phyloP scores from a whole-genome alignment of 768 basidiomycete species.

The Boletus rubropictus region DNA sequence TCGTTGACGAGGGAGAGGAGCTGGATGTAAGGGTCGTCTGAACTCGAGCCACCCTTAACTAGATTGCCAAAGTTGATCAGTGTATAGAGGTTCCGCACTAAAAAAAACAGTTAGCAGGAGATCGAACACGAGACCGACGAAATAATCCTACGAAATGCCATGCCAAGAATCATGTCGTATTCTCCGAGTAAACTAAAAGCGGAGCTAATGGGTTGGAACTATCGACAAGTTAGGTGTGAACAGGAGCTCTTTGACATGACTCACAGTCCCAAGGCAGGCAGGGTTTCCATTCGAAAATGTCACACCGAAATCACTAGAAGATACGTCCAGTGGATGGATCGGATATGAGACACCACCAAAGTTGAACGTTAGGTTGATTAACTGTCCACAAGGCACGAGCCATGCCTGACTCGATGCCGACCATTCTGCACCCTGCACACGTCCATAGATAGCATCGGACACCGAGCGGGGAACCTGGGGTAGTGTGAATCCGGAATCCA shows the following conservation, averaged over 20 bases:
- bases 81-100: conserved; percentile 76
- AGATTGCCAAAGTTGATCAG: conserved; percentile 70
- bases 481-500: conserved; percentile 69
- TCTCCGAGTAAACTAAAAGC: conserved; percentile 72
- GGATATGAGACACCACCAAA: conserved; percentile 68
- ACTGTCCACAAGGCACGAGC: conserved; percentile 70
- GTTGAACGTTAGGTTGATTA: conserved; percentile 64
- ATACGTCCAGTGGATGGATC: conserved; percentile 68
- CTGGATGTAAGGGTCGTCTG: conserved; percentile 62
- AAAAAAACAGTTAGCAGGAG: conserved; percentile 6
- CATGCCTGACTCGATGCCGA: conserved; percentile 51
- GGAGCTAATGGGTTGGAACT: conserved; percentile 82
- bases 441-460: conserved; percentile 76
- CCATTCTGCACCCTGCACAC: conserved; percentile 68
- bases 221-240: conserved; percentile 8
- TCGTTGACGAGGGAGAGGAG: conserved; percentile 55
- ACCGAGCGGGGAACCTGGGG: conserved; percentile 71
- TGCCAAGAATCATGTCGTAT: conserved; percentile 80
- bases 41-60: conserved; percentile 44
- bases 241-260: conserved; percentile 21
- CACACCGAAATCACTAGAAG: conserved; percentile 49
- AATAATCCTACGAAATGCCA: conserved; percentile 60
- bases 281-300: conserved; percentile 41
- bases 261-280: conserved; percentile 63
- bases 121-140: background rate